Base-by-base conservation (phyloP, 352 stramenopile species). In the Globisporangium apiculatum region DNA sequence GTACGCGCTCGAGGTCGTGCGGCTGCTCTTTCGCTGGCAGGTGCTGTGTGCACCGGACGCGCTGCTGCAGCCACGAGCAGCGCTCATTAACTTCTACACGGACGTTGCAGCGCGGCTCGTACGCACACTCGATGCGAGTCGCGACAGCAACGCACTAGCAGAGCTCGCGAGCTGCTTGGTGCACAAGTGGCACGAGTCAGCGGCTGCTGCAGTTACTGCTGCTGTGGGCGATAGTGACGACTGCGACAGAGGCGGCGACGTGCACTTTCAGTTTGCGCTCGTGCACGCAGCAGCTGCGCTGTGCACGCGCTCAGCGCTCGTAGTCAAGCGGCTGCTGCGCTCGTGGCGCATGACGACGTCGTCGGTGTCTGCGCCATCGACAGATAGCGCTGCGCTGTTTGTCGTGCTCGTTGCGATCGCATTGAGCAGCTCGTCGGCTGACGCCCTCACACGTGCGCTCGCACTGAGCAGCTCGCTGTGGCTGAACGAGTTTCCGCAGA, bases 401-500 rank as follows among this genome's bases (percentile, higher is more conserved):
- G 4, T 67, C 12, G 46, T 61, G 5, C 51, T 75, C 0, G 12
- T 71, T 38, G 57, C 55, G 36, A 59, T 64, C 52, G n/a, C 41
- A 3, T 6, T 66, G 43, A 36, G 17, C 5, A 37, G 11, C 3
- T 46, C 50, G 8, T 37, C 45, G 7, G 53, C 53, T 7, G 62
- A 46, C 62, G 66, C 3, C 41, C 41, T 48, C 45, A 15, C 5
- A 24, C 12, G 10, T 0, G 36, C 68, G 3, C 35, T 75, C 10
- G 15, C 7, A 4, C 37, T 48, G 31, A 69, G 66, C 54, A 62
- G 53, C 43, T 76, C 68, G 1, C n/a, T 74, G 11, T 79, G 71
- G 71, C 53, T 79, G 18, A 76, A 76, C 47, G 48, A 60, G 14
- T 69, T 76, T 35, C 42, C 62, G 0, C 55, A 35, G 5, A 51